phyloP scores from a whole-genome alignment of 2,329 filamentous ascomycete species.

The Myriosclerotinia duriaeana region DNA sequence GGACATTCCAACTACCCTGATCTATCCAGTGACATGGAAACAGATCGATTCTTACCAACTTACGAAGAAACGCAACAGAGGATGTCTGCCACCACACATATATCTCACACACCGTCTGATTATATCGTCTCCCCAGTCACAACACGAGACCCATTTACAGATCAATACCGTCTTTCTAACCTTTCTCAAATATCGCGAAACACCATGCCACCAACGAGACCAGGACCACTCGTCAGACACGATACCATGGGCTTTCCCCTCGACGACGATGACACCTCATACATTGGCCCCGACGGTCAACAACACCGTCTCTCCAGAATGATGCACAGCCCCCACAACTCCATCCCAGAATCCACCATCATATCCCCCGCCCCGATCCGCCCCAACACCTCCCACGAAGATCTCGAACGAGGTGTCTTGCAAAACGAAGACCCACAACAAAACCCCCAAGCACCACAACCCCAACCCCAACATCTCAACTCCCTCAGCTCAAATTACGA shows the following conservation, averaged over 20 bases:
- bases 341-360: constrained; percentile 13
- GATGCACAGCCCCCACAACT: constrained; percentile 11
- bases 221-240: constrained; percentile 8
- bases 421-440: background rate
- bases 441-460: background rate
- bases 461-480: background rate
- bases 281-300: constrained; percentile 15
- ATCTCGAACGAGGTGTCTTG: constrained; percentile 9
- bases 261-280: constrained; percentile 23
- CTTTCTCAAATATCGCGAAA: background rate
- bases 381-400: constrained; percentile 8
- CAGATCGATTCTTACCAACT: constrained; percentile 25
- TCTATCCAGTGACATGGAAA: constrained; percentile 23
- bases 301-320: constrained; percentile 4
- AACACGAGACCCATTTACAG: constrained; percentile 11
- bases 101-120: constrained; percentile 8
- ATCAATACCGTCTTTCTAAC: constrained; percentile 19
- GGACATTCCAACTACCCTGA: constrained; percentile 24
- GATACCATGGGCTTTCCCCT: constrained; percentile 36
- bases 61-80: constrained; percentile 24
- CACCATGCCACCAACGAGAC: background rate
- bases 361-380: constrained; percentile 9
- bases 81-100: constrained; percentile 7
- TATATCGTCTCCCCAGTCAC: constrained; percentile 20
- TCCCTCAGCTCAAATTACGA: constrained; percentile 2